Conservation (phyloP, 2,329 filamentous ascomycete species). For the Xylaria sp. region DNA sequence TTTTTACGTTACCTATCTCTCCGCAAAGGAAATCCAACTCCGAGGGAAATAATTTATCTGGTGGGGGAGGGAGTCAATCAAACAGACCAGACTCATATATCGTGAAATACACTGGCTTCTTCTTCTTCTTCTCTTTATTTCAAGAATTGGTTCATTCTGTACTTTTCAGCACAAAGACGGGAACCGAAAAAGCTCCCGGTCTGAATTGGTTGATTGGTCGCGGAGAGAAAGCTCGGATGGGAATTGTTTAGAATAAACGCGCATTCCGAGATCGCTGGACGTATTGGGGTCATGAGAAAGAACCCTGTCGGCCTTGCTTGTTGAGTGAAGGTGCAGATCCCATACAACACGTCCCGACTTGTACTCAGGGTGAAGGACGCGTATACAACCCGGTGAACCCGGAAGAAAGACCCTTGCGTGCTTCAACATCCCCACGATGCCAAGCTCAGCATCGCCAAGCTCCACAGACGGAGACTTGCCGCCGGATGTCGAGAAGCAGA, state of each 20-base stretch:
- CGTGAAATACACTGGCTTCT: too few species aligned
- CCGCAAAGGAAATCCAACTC: too few species aligned
- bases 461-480: slow-evolving; percentile 25
- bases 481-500: slow-evolving; percentile 26
- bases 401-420: background rate
- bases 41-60: too few species aligned
- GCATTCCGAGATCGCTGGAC: background rate
- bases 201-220: too few species aligned
- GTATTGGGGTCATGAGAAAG: background rate
- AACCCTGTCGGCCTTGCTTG: background rate
- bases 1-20: too few species aligned
- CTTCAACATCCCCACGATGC: slow-evolving; percentile 12
- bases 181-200: too few species aligned
- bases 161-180: too few species aligned
- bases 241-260: background rate
- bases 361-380: background rate
- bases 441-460: slow-evolving; percentile 18
- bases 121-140: too few species aligned
- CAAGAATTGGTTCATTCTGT: too few species aligned
- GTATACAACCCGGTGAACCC: too few species aligned
- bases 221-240: background rate
- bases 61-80: too few species aligned
- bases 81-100: too few species aligned
- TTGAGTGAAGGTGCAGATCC: slow-evolving; percentile 12
- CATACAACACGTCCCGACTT: background rate